Conservation (phyloP, 805 yeast species). For the Pichia deserticola region DNA sequence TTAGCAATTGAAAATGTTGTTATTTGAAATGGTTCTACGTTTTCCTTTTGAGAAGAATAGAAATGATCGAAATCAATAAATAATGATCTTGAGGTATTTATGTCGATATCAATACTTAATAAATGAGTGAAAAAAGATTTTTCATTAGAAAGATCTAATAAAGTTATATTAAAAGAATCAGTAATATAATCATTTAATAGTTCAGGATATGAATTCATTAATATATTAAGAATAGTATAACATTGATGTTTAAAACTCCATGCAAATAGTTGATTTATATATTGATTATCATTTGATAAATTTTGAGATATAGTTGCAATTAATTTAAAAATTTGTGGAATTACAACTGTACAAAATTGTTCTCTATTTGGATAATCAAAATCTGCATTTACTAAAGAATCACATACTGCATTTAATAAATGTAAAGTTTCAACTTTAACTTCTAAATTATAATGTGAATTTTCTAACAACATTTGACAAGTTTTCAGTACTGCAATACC, state of each 20-base stretch:
- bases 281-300: background rate
- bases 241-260: conserved; percentile 23
- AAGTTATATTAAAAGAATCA: conserved; percentile 11
- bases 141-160: conserved; percentile 16
- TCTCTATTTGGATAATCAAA: conserved; percentile 32
- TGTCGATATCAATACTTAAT: conserved; percentile 1
- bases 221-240: conserved; percentile 21
- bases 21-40: conserved; percentile 17
- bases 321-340: conserved; percentile 24
- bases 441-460: conserved; percentile 20
- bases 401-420: conserved; percentile 46
- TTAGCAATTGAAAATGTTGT: conserved; percentile 21
- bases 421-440: conserved; percentile 42
- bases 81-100: background rate
- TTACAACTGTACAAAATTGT: conserved; percentile 26
- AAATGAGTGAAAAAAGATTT: conserved; percentile 16
- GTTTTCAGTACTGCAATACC: conserved; percentile 49
- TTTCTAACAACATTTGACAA: conserved; percentile 36
- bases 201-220: conserved; percentile 22
- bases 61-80: conserved; percentile 20
- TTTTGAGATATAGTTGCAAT: conserved; percentile 11
- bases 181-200: conserved; percentile 9
- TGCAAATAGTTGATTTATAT: conserved; percentile 13
- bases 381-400: conserved; percentile 46
- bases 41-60: conserved; percentile 17